Evolutionary conservation across 768 basidiomycete species (phyloP), one percentile per base, ranked within the genome.

Genomic region (Dioszegia crocea): DNA sequence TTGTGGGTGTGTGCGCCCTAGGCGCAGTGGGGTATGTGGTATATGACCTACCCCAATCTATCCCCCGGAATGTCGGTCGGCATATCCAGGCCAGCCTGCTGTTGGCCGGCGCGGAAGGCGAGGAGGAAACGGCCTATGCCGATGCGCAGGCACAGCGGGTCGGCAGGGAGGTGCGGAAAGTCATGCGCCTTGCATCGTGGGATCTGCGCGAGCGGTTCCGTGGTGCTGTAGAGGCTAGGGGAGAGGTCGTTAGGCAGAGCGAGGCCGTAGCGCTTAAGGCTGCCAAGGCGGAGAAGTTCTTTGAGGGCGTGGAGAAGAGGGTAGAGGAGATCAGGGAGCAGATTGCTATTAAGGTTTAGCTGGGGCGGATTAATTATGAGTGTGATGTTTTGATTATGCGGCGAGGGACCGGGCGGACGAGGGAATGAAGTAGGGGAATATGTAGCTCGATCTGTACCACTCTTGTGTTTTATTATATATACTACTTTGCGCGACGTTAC

Each of bases 31-130:
- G 45, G 23, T 97, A 93, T 79, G 79, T 96, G 61, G 80, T 97
- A 55, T 79, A 88, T 66, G 91, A 96, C 69, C 83, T 99, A 21
- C 96, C 96, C 0, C 83, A 79, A 68, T 85, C 91, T 3, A 86
- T 99, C 65, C 94, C 96, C 41, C 83, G 84, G 59, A 94, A 89
- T 12, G 83, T 98, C 57, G 96, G 96, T 10, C 82, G 91, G 56
- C 84, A 91, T 53, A 84, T 98, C 57, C 83, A 83, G 61, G 80
- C 84, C 2, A 82, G 85, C 2, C 82, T 96, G 8, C 23, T 50
- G 14, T 23, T 45, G 0, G 12, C 61, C 0, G 58, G 63, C 0
- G 68, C n/a, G 17, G 61, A 60, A 27, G 64, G 63, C 24, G 82
- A 84, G 46, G 81, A 84, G 51, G 71, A 74, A 33, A 14, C 33